Evolutionary conservation across 345 rosid species (phyloP).

Genomic region (Gossypium australe): DNA sequence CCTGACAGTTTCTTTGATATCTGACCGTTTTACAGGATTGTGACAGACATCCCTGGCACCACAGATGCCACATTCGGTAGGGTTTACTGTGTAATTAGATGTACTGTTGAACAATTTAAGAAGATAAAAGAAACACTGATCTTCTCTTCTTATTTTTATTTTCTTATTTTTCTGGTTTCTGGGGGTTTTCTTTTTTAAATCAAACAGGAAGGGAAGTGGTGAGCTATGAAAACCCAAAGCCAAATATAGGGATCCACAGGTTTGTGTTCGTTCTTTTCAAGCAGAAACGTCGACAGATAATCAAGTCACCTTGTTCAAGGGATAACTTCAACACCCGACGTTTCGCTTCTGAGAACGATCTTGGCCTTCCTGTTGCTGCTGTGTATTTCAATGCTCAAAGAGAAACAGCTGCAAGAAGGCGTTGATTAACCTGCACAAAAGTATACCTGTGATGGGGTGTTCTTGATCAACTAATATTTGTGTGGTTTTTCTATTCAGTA

Average conservation of each 20-base stretch:
- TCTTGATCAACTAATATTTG: background rate
- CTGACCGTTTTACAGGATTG: constrained; percentile 39
- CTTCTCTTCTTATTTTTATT: background rate
- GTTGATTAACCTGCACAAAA: constrained; percentile 19
- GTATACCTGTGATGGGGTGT: background rate
- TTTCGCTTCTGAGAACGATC: constrained; percentile 45
- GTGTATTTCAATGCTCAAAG: constrained; percentile 69
- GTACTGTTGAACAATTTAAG: background rate
- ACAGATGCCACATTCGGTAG: constrained; percentile 67
- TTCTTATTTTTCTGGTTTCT: background rate
- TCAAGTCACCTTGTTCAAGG: constrained; percentile 40
- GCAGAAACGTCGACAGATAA: constrained; percentile 44
- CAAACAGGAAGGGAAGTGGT: constrained; percentile 53
- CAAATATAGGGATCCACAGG: constrained; percentile 64
- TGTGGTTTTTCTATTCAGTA: background rate
- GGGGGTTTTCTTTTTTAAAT: background rate
- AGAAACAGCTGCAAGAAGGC: constrained; percentile 62
- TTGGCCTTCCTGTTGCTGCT: constrained; percentile 67
- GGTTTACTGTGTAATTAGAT: background rate
- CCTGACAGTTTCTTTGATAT: background rate
- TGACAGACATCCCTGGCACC: constrained; percentile 62
- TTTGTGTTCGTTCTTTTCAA: constrained; percentile 56
- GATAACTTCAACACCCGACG: constrained; percentile 49
- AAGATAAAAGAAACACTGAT: background rate
- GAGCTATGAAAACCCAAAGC: constrained; percentile 56